Evolutionary conservation across 1,284 basidiomycete genomes (phyloP), one percentile per base, ranked within the genome.

Genomic region (Chalciporus sp.): DNA sequence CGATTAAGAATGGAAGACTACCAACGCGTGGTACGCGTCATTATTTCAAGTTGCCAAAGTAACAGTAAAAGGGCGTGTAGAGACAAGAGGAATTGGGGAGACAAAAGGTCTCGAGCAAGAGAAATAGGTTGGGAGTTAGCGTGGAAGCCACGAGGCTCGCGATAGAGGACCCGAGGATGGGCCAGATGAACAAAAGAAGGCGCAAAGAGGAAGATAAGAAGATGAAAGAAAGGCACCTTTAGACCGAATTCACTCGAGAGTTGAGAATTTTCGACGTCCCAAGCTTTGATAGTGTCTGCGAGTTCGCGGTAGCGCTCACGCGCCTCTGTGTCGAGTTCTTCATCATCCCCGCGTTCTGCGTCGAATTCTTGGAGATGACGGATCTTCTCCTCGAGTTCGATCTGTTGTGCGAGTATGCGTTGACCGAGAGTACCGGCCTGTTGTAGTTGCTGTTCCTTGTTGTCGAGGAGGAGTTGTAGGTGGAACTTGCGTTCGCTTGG

Each of bases 371-470:
- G 86, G 51, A 97, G 79, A 61, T 88, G 88, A 47, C 83, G 78
- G 57, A 97, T 92, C 44, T 92, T 83, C 62, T 90, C 85, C 73
- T 95, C 92, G 58, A 97, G 83, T 69, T 96, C 92, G 74, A 90
- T 86, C 72, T 93, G 93, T 76, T 97, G 95, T 26, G 85, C 83
- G 57, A 96, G 85, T 61, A 98, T 85, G 70, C 90, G 88, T 74
- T 95, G 92, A 48, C 95, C 94, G 69, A 97, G 86, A 53, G 86
- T 88, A 41, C 90, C 94, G 7, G 93, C 92, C 60, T 93, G 89
- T 60, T 93, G 87, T 42, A 96, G 86, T 71, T 97, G 93, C 66
- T 86, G 85, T 70, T 94, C 90, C 77, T 97, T 97, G 71, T 78
- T 81, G 74, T 94, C 90, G 59, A 97, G 83, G 56, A 95, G 83